A percentile compares a stretch with the other conserved stretches of the same genome.
phyloP scores from a whole-genome alignment of 176 grass and related monocot genomes.

The Areca catechu region DNA sequence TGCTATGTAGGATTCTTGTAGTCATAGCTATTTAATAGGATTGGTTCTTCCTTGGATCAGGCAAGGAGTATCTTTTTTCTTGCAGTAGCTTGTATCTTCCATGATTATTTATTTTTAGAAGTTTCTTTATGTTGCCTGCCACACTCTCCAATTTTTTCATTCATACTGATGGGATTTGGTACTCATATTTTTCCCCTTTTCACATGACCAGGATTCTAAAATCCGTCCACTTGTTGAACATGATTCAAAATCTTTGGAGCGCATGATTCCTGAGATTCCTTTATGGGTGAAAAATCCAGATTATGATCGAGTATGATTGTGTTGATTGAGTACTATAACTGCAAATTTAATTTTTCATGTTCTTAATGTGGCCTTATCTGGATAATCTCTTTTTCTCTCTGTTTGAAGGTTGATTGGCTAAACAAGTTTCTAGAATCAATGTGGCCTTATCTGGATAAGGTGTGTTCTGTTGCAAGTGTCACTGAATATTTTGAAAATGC shows the following conservation, averaged over 20 bases:
- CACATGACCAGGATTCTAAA: slow-evolving; percentile 43
- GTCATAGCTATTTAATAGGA: no score
- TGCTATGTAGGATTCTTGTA: no score
- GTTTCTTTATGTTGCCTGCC: no score
- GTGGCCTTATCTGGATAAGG: slow-evolving; percentile 95
- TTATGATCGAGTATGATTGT: slow-evolving; percentile 72
- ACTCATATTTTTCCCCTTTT: not conserved
- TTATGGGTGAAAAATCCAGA: slow-evolving; percentile 94
- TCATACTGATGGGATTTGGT: not conserved
- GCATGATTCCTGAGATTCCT: slow-evolving; percentile 87
- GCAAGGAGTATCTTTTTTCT: no score
- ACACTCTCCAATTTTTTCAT: slow-evolving; percentile 1
- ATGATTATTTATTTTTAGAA: no score
- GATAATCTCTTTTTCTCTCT: slow-evolving; percentile 15
- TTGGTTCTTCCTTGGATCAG: no score
- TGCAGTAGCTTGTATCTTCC: no score
- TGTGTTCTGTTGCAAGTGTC: slow-evolving; percentile 17
- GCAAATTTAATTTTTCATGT: not conserved
- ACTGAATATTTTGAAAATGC: not conserved
- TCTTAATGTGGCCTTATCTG: slow-evolving; percentile 2
- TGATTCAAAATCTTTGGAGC: slow-evolving; percentile 70
- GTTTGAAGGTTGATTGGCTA: slow-evolving; percentile 84
- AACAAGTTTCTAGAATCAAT: slow-evolving; percentile 82
- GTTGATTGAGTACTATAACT: not conserved
- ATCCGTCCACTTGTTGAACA: slow-evolving; percentile 57